A percentile compares a stretch with the other conserved stretches of the same genome.
These are phyloP conservation scores for Prillingera fragicola DNA, from an alignment of 1,284 basidiomycete species.

Conservation along the genomic window DNA sequence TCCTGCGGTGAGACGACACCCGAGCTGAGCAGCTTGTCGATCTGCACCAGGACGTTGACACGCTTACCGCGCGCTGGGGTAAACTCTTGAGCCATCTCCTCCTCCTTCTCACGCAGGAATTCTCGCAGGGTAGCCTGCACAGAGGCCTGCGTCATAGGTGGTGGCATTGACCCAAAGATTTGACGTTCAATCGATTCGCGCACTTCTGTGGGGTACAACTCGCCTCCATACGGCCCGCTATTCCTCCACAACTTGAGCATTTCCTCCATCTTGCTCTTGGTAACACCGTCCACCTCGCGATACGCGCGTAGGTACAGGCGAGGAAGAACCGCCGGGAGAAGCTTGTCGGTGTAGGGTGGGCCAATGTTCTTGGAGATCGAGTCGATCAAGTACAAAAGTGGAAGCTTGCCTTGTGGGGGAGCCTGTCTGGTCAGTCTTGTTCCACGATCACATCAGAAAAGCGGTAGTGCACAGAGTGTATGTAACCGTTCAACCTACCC, in stretches of 20 bases:
- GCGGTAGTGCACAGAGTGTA: no score
- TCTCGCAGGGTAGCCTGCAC: conserved; percentile 27
- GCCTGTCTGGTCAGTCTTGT: conserved; percentile 59
- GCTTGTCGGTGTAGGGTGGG: conserved; percentile 76
- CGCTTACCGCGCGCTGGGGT: conserved; percentile 20
- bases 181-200: conserved; percentile 37
- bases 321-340: conserved; percentile 64
- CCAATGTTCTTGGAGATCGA: conserved; percentile 94
- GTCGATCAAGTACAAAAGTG: conserved; percentile 90
- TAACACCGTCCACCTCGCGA: conserved; percentile 70
- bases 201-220: conserved; percentile 55
- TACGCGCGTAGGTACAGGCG: conserved; percentile 79
- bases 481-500: no score
- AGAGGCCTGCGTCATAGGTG: conserved; percentile 12
- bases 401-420: conserved; percentile 85
- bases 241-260: conserved; percentile 89
- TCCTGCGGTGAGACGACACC: conserved; percentile 33
- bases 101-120: conserved; percentile 30
- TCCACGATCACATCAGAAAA: no score
- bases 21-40: conserved; percentile 34
- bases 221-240: conserved; percentile 68
- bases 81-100: conserved; percentile 31
- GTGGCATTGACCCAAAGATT: conserved; percentile 31
- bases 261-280: conserved; percentile 89
- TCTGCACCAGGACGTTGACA: conserved; percentile 36